A percentile compares a stretch with the other conserved stretches of the same genome.
Evolutionary conservation across 1,139 yeast genomes (phyloP).

Genomic region (Taphrina pruni): DNA sequence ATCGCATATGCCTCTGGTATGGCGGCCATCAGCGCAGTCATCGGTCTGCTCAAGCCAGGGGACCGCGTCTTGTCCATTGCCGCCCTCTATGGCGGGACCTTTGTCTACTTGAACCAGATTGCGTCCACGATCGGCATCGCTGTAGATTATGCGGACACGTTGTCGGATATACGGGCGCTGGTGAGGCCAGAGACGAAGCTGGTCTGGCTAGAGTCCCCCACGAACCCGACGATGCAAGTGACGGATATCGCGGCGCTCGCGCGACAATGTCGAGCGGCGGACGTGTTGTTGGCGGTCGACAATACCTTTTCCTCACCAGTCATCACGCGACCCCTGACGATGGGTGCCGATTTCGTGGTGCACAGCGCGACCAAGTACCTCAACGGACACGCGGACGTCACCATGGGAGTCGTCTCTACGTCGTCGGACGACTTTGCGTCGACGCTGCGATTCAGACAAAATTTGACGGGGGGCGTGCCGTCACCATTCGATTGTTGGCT

Average conservation of each 20-base stretch:
- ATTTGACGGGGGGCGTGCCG: slow-evolving; percentile 87
- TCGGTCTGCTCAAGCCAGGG: slow-evolving; percentile 70
- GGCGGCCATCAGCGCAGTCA: slow-evolving; percentile 78
- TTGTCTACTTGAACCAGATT: slow-evolving; percentile 86
- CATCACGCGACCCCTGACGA: slow-evolving; percentile 78
- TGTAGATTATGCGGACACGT: slow-evolving; percentile 67
- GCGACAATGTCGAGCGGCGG: slow-evolving; percentile 50
- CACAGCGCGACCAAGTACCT: slow-evolving; percentile 91
- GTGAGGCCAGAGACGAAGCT: slow-evolving; percentile 52
- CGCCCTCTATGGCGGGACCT: slow-evolving; percentile 90
- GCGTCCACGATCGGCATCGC: slow-evolving; percentile 77
- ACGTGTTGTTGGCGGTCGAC: slow-evolving; percentile 76
- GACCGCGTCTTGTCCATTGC: slow-evolving; percentile 72
- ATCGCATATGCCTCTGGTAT: slow-evolving; percentile 85
- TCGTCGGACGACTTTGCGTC: slow-evolving; percentile 67
- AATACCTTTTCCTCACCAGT: slow-evolving; percentile 95
- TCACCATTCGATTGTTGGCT: slow-evolving; percentile 92
- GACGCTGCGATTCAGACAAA: slow-evolving; percentile 75
- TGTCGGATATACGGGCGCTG: slow-evolving; percentile 58
- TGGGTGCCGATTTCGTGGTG: slow-evolving; percentile 84
- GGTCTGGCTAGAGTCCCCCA: slow-evolving; percentile 90
- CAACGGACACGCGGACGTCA: slow-evolving; percentile 91
- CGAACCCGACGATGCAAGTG: slow-evolving; percentile 80
- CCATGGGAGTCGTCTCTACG: slow-evolving; percentile 81
- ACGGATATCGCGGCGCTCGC: slow-evolving; percentile 67